phyloP scores from a whole-genome alignment of 2,329 filamentous ascomycete genomes.

The Cercospora brassicicola region DNA sequence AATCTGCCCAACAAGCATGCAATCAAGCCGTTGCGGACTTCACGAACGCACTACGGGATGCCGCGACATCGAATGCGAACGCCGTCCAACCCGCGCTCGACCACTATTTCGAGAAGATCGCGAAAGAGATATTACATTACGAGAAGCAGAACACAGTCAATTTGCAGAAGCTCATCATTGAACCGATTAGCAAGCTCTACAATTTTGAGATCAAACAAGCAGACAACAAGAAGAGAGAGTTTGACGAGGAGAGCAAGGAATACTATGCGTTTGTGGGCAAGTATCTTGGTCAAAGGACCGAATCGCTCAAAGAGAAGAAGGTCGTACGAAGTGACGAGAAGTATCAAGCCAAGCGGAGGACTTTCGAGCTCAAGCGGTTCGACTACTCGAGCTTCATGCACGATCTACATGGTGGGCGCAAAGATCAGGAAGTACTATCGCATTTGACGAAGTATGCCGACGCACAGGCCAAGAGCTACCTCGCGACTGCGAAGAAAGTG shows the following conservation, averaged over 20 bases:
- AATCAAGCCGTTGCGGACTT: constrained; percentile 84
- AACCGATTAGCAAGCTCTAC: constrained; percentile 88
- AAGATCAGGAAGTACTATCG: constrained; percentile 94
- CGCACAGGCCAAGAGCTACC: constrained; percentile 78
- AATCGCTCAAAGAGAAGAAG: constrained; percentile 97
- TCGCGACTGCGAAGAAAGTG: constrained; percentile 81
- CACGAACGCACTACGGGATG: constrained; percentile 81
- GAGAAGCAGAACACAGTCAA: constrained; percentile 81
- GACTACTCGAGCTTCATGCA: constrained; percentile 99
- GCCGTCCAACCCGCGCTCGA: constrained; percentile 96
- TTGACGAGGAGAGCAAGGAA: constrained; percentile 97
- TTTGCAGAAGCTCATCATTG: constrained; percentile 89
- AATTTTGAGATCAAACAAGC: constrained; percentile 96
- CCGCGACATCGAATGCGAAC: constrained; percentile 86
- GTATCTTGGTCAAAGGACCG: constrained; percentile 93
- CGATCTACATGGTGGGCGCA: constrained; percentile 96
- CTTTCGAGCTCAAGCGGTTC: constrained; percentile 95
- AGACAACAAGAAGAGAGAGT: constrained; percentile 93
- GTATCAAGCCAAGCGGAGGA: constrained; percentile 88
- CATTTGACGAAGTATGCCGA: constrained; percentile 93
- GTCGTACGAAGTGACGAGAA: constrained; percentile 91
- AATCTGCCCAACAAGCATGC: constrained; percentile 74
- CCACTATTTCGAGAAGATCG: constrained; percentile 97
- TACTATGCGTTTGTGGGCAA: constrained; percentile 94
- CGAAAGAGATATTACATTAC: constrained; percentile 82